These are phyloP conservation scores for Neonectria neomacrospora DNA, from an alignment of 2,329 filamentous ascomycete genomes.

Conservation along the genomic window DNA sequence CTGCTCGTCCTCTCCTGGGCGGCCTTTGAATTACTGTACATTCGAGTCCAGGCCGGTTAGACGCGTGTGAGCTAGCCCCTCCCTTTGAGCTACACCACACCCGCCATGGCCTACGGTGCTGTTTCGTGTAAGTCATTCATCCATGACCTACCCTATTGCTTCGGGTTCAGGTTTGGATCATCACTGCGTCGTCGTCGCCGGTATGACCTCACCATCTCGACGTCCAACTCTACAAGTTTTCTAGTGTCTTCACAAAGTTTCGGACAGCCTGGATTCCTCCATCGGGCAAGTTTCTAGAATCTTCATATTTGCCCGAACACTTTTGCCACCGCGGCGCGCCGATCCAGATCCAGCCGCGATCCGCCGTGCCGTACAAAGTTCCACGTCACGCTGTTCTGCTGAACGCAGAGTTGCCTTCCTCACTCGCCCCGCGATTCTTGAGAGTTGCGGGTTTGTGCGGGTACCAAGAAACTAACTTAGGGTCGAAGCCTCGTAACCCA, in stretches of 20 bases:
- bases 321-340: slow-evolving; percentile 15
- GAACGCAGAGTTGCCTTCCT: slow-evolving; percentile 6
- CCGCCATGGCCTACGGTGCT: background rate
- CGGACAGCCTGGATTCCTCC: background rate
- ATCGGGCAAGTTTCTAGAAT: slow-evolving; percentile 21
- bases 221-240: background rate
- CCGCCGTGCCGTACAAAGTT: slow-evolving; percentile 3
- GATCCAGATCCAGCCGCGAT: slow-evolving; percentile 24
- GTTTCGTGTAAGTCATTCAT: background rate
- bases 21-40: background rate
- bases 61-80: background rate
- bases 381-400: slow-evolving; percentile 12
- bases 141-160: background rate
- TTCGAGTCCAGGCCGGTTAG: background rate
- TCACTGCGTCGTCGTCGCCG: background rate
- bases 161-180: background rate
- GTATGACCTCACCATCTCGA: background rate
- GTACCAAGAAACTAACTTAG: background rate
- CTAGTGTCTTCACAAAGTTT: background rate
- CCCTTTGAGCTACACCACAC: background rate
- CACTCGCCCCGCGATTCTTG: slow-evolving; percentile 16
- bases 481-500: background rate
- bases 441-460: background rate
- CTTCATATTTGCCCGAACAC: background rate
- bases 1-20: too few species aligned